These are phyloP conservation scores for Calonectria ilicicola DNA, from an alignment of 2,329 filamentous ascomycete genomes.

Conservation along the genomic window DNA sequence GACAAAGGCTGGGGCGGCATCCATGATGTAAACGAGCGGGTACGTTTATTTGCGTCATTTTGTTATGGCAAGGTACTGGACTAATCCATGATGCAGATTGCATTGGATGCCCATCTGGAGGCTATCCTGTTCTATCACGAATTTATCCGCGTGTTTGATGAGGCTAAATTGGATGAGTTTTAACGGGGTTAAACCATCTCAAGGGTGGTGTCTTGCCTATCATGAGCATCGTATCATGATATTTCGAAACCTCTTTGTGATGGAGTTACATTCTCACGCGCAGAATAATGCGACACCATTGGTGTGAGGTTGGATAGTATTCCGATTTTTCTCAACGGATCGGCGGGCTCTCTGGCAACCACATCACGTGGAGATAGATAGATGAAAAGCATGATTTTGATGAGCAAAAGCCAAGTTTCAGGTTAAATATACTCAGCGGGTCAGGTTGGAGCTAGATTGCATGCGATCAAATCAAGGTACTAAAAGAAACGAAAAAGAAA, in stretches of 20 bases:
- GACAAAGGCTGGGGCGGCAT: background rate
- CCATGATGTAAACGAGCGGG: background rate
- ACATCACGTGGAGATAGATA: background rate
- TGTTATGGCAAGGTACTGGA: too few relatives aligned
- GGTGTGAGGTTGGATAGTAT: background rate
- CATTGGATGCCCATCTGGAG: background rate
- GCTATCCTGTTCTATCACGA: background rate
- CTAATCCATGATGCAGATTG: background rate
- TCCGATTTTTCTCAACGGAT: background rate
- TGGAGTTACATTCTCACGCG: background rate
- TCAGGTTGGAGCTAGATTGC: background rate
- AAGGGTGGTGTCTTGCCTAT: too few relatives aligned
- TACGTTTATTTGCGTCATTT: background rate
- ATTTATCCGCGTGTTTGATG: background rate
- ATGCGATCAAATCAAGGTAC: too few relatives aligned
- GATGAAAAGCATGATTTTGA: background rate
- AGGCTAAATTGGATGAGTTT: background rate
- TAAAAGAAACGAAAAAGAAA: too few relatives aligned
- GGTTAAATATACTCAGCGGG: background rate
- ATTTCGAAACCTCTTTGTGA: slow-evolving; percentile 8
- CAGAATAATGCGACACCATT: slow-evolving; percentile 13
- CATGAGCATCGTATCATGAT: background rate
- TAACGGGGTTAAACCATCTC: background rate
- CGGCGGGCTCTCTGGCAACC: background rate
- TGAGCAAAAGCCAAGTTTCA: background rate